Percentiles rank a stretch among this genome's conserved stretches.
phyloP scores from a whole-genome alignment of 805 yeast genomes.

The Candida awuae region DNA sequence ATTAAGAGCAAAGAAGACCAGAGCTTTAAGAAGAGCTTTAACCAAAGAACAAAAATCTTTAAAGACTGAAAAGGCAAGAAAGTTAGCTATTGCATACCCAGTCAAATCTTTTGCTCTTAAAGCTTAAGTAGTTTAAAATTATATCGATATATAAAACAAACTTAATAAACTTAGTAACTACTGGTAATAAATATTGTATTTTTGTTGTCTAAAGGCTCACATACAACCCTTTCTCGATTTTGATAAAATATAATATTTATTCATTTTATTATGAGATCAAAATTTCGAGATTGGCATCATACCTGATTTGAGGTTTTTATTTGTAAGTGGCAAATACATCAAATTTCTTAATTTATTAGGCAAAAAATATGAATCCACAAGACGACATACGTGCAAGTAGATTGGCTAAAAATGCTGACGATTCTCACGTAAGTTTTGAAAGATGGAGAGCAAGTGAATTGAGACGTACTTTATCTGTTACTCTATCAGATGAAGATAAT shows the following conservation, averaged over 20 bases:
- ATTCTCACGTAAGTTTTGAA: conserved; percentile 25
- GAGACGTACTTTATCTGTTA: conserved; percentile 31
- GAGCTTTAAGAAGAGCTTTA: conserved; percentile 97
- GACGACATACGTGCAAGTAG: conserved; percentile 36
- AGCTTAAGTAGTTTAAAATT: conserved; percentile 52
- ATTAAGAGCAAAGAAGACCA: conserved; percentile 98
- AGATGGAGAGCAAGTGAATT: conserved; percentile 37
- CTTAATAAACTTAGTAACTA: neutral
- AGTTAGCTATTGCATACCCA: conserved; percentile 94
- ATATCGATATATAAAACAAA: conserved; percentile 1
- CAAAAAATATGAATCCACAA: conserved; percentile 8
- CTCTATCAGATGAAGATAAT: conserved; percentile 24
- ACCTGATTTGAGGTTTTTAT: neutral
- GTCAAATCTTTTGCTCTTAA: conserved; percentile 97
- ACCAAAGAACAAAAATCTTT: conserved; percentile 77
- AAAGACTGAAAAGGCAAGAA: conserved; percentile 82
- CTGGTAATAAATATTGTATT: neutral
- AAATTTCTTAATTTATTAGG: conserved; percentile 1
- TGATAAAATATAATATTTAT: conserved; percentile 3
- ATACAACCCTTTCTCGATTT: too few relatives aligned
- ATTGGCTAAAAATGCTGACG: conserved; percentile 47
- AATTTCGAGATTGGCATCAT: conserved; percentile 2
- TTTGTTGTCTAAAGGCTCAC: neutral
- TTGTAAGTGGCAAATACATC: neutral
- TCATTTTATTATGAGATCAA: conserved; percentile 12